Conservation (phyloP, 2,329 filamentous ascomycete species). For the Biscogniauxia sp. region DNA sequence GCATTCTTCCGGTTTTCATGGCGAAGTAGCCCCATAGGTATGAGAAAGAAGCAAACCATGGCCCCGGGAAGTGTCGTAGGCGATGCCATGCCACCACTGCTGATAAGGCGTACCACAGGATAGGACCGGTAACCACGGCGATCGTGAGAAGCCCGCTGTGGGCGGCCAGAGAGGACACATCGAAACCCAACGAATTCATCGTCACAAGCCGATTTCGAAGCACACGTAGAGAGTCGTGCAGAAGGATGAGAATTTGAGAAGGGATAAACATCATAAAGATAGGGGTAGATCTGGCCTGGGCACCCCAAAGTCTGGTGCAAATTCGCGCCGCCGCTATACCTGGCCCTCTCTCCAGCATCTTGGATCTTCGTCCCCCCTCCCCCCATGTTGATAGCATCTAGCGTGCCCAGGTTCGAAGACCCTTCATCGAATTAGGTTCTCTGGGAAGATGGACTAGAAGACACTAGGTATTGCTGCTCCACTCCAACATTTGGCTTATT, state of each 20-base stretch:
- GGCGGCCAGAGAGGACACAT: neutral
- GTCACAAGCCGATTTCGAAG: neutral
- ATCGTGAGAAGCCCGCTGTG: neutral
- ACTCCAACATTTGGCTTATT: too few species aligned
- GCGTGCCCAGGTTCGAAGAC: too few species aligned
- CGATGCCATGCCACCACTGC: conserved; percentile 22
- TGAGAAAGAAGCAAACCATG: conserved; percentile 25
- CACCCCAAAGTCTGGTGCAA: neutral
- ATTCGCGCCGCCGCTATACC: neutral
- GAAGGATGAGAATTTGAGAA: neutral
- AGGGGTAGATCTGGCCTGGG: neutral
- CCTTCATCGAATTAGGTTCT: too few species aligned
- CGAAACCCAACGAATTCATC: neutral
- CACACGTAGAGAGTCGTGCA: neutral
- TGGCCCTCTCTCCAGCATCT: neutral
- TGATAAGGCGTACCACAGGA: conserved; percentile 16
- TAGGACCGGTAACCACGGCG: conserved; percentile 2
- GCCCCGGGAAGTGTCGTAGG: conserved; percentile 28
- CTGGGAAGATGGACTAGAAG: too few species aligned
- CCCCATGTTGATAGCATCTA: too few species aligned
- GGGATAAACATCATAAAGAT: neutral
- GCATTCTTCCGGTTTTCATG: conserved; percentile 19
- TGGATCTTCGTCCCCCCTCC: neutral
- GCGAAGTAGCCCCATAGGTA: conserved; percentile 26
- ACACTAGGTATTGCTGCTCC: too few species aligned